These are phyloP conservation scores for Astrephomene gubernaculifera DNA, from an alignment of 139 green algal species.

Conservation along the genomic window DNA sequence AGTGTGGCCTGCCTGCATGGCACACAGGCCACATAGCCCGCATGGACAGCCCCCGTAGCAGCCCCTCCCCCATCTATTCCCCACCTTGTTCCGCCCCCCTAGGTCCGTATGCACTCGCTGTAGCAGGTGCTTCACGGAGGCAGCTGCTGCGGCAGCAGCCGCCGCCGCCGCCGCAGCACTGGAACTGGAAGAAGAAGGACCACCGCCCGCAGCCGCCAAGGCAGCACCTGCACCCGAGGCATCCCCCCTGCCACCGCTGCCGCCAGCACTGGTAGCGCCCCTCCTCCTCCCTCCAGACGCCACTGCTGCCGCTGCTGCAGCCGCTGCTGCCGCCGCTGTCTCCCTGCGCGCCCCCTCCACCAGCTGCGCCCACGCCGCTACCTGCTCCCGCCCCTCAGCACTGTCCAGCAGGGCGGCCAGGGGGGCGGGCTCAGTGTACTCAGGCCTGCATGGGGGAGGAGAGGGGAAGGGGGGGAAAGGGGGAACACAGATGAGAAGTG, in stretches of 20 bases:
- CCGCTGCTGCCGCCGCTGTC: neutral
- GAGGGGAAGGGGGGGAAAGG: neutral
- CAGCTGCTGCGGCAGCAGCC: neutral
- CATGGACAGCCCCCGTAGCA: no score
- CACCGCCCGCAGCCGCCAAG: no score
- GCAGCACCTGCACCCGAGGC: neutral
- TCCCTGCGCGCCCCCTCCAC: neutral
- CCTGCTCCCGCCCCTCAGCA: conserved; percentile 31
- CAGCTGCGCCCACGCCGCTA: conserved; percentile 23
- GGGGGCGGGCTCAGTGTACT: conserved; percentile 13
- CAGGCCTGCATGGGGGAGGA: neutral
- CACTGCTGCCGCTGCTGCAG: neutral
- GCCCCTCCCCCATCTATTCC: no score
- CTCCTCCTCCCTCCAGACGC: neutral
- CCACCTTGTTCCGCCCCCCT: conserved; percentile 29
- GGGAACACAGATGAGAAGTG: no score
- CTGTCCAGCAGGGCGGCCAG: conserved; percentile 8
- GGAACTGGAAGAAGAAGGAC: no score
- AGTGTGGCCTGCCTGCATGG: no score
- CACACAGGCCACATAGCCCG: no score
- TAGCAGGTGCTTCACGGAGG: conserved; percentile 45
- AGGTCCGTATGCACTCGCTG: conserved; percentile 37
- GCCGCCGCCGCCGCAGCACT: conserved; percentile 13
- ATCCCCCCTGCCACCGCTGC: neutral
- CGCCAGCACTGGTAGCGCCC: neutral